Evolutionary conservation across 805 yeast species (phyloP), one percentile per base, ranked within the genome.

Genomic region (Candida parachauliodes): DNA sequence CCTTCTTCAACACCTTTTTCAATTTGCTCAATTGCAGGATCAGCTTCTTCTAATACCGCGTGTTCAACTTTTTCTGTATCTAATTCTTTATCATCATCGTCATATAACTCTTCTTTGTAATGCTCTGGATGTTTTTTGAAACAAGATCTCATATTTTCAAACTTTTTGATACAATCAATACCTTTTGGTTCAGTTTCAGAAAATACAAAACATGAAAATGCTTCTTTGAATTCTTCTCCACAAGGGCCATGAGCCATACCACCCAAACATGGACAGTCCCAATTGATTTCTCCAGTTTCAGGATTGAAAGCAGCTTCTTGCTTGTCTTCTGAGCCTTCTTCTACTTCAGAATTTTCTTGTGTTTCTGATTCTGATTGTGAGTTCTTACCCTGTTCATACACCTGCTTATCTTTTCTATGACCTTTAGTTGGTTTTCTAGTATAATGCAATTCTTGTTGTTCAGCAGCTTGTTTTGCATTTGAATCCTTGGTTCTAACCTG

Each of bases 241-340:
- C 98, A 93, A 39, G 98, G 98, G 0, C 98, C 98, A 48, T 89
- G 74, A 22, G 98, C 98, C 97, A 93, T 88, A 28, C 98, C 98
- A 23, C 98, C 98, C 34, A 93, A 71, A 63, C 98, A 91, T n/a
- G 98, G 98, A 62, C 98, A 93, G 57, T 93, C 98, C 98, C 98
- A 93, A 77, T 93, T 91, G 65, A 93, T 93, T 60, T 91, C 98
- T 21, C 98, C 98, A 2, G 98, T 93, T 54, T 86, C 95, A 21
- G 97, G 97, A 67, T 91, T 79, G 65, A 79, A 91, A 3, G 98
- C 96, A 26, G 88, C 84, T 34, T 55, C 67, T 34, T 34, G 52
- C 14, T 44, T 56, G 31, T 43, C 52, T 1, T 32, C 45, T 4
- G 17, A 32, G 24, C 36, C 28, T 36, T 40, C 42, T 29, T 39